Conservation (phyloP, 202 grass and related monocot genomes). For the Schoenoplectus tabernaemontani region DNA sequence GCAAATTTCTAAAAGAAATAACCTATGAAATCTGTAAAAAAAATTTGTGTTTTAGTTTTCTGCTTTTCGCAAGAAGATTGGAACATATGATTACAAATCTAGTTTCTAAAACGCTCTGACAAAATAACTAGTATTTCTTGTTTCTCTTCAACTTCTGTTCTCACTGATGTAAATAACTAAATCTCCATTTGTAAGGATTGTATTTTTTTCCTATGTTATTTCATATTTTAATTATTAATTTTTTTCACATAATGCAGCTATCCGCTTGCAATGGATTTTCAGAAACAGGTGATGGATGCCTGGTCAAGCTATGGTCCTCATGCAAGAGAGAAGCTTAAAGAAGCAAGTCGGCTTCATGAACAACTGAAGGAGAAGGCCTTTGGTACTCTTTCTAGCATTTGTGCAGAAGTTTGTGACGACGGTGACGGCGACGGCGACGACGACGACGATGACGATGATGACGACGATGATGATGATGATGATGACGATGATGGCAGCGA, state of each 20-base stretch:
- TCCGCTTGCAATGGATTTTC: constrained; percentile 67
- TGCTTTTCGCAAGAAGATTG: too few relatives aligned
- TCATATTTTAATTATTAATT: background rate
- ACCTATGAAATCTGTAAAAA: background rate
- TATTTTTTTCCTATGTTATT: background rate
- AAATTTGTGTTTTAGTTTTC: background rate
- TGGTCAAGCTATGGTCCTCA: constrained; percentile 68
- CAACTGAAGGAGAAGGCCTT: constrained; percentile 53
- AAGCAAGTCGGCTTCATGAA: constrained; percentile 56
- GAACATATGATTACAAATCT: background rate
- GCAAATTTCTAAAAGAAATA: too few relatives aligned
- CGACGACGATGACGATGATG: background rate
- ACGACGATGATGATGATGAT: background rate
- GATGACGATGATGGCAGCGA: background rate
- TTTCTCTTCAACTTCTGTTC: background rate
- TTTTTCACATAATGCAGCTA: constrained; percentile 42
- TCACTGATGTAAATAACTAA: background rate
- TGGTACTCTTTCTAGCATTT: constrained; percentile 18
- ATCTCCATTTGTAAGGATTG: background rate
- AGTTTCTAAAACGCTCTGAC: background rate
- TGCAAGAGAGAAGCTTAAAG: constrained; percentile 54
- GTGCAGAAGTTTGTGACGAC: background rate
- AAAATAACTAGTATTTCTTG: background rate
- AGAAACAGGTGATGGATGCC: constrained; percentile 57
- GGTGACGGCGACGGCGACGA: background rate